Evolutionary conservation across 257 asterid species (phyloP).

Genomic region (Misopates orontium): DNA sequence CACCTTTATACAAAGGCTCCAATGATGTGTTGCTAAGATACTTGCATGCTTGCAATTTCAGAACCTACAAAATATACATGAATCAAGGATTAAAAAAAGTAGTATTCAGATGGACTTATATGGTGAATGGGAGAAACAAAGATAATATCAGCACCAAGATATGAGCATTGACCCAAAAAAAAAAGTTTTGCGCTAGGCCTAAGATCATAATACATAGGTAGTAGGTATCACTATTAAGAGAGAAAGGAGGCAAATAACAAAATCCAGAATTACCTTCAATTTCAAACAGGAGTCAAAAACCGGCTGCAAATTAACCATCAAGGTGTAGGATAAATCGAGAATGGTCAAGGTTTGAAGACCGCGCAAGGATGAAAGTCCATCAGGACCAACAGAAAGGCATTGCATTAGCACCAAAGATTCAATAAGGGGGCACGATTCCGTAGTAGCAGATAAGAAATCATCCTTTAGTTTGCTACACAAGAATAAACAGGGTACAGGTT

Average conservation of each 20-base stretch:
- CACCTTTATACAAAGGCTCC: conserved; percentile 87
- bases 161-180: no score
- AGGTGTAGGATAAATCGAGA: conserved; percentile 92
- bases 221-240: background rate
- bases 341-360: conserved; percentile 69
- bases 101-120: background rate
- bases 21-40: conserved; percentile 75
- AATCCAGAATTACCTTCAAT: conserved; percentile 59
- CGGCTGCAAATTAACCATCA: conserved; percentile 79
- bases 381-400: conserved; percentile 83
- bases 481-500: conserved; percentile 17
- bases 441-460: conserved; percentile 84
- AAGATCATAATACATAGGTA: background rate
- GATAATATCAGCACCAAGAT: no score
- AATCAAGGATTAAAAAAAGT: conserved; percentile 8
- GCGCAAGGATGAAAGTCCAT: conserved; percentile 70
- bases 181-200: no score
- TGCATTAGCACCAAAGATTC: conserved; percentile 91
- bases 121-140: background rate
- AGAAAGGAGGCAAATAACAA: conserved; percentile 6
- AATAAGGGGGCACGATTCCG: conserved; percentile 73
- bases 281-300: conserved; percentile 69
- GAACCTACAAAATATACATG: conserved; percentile 48
- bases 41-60: conserved; percentile 99
- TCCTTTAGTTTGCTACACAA: conserved; percentile 86